Evolutionary conservation across 352 stramenopile genomes (phyloP).

Genomic region (Phytophthora melonis): DNA sequence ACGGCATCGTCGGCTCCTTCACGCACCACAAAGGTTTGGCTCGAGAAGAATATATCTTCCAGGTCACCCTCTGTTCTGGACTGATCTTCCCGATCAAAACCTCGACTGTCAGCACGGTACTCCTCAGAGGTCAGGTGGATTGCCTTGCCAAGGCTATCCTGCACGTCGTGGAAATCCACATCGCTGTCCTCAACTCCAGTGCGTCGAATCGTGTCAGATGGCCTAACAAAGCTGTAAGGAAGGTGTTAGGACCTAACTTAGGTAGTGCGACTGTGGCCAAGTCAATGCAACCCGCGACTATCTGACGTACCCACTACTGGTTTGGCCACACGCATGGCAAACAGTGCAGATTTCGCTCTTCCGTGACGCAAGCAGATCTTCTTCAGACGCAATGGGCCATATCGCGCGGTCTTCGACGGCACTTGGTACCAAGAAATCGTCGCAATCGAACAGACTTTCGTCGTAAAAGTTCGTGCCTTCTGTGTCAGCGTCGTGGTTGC

Average conservation of each 20-base stretch:
- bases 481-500: not conserved
- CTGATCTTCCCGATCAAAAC: not conserved
- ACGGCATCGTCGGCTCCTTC: not conserved
- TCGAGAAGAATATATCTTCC: constrained; percentile 39
- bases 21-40: not conserved
- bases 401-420: not conserved
- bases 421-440: not conserved
- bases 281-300: not conserved
- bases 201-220: not conserved
- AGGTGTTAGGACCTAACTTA: too few species aligned
- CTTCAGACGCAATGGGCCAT: not conserved
- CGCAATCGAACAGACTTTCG: not conserved
- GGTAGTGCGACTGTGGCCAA: too few species aligned
- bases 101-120: not conserved
- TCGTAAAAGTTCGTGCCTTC: not conserved
- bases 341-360: not conserved
- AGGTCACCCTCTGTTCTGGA: constrained; percentile 13
- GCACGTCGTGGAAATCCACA: not conserved
- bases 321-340: constrained; percentile 27
- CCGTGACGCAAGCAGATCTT: not conserved
- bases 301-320: not conserved
- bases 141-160: not conserved
- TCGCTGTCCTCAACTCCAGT: not conserved
- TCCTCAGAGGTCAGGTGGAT: not conserved
- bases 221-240: not conserved